Evolutionary conservation across 2,329 filamentous ascomycete species (phyloP), one percentile per base, ranked within the genome.

Genomic region (Gaeumannomyces sp.): DNA sequence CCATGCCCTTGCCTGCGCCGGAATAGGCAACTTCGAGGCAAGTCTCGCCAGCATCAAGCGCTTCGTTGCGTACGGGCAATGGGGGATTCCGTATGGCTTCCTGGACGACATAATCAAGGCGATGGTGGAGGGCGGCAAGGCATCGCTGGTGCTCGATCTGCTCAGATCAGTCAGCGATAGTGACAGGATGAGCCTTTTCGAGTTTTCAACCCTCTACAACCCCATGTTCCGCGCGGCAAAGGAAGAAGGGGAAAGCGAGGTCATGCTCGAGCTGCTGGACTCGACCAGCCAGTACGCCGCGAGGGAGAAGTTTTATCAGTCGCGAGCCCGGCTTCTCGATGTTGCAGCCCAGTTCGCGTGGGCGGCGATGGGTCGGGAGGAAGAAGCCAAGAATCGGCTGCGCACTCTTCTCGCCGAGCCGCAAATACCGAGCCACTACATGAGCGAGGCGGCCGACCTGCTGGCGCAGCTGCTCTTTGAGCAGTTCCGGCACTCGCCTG

Each of bases 391-490:
- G n/a, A 16, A 45, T 13, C 50, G 27, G 27, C 64, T 64, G 29
- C 50, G 59, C 28, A 38, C 35, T 10, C 31, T 66, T n/a, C 53
- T 64, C 28, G 45, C 27, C 16, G 61, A 66, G 27, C 45, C 58
- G 0, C 31, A 31, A 4, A 35, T 35, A 14, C 27, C 33, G 22
- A 22, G n/a, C 58, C 16, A 45, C 19, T 45, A 35, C 45, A 38
- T 59, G 33, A 4, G 13, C 27, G 31, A 59, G 22, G 59, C 33
- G 7, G n/a, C 33, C 11, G 4, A 61, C 25, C 22, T 7, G 31
- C 58, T 64, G 16, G 25, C 58, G n/a, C 56, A 61, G 64, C 61
- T 60, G 57, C 62, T 50, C 3, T 33, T 61, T 4, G 64, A 66
- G 25, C 38, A 64, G 10, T 66, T 66, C 59, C 64, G 28, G 27